A percentile compares a stretch with the other conserved stretches of the same genome.
Conservation (phyloP, 345 rosid species). For the Psidium guajava region DNA sequence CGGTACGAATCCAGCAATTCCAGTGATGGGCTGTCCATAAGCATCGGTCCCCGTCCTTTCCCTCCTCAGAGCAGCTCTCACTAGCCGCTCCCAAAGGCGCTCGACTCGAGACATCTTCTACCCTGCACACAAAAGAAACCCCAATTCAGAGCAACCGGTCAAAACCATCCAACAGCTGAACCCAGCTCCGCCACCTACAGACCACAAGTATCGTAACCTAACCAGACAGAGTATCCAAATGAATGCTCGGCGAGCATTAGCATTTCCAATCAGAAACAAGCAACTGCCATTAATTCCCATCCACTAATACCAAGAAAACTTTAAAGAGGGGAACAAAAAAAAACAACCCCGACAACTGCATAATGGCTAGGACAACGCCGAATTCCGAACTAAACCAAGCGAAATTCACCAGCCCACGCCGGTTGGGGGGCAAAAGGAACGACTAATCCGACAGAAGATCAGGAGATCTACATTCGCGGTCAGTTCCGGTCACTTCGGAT, state of each 20-base stretch:
- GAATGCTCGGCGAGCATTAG: too few species aligned
- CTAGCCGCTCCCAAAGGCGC: constrained; percentile 81
- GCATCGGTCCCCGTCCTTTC: constrained; percentile 51
- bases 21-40: constrained; percentile 40
- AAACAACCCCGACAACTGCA: not conserved
- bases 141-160: not conserved
- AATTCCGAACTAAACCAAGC: not conserved
- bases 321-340: too few species aligned
- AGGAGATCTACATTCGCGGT: not conserved
- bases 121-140: not conserved
- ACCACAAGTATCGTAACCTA: not conserved
- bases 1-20: constrained; percentile 74
- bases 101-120: constrained; percentile 72
- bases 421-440: not conserved
- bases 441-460: not conserved
- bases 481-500: not conserved
- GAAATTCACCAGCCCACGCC: not conserved
- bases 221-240: not conserved
- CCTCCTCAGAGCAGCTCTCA: constrained; percentile 63
- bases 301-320: too few species aligned
- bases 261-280: too few species aligned
- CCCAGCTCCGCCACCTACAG: not conserved
- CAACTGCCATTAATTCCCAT: too few species aligned
- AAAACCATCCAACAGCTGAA: not conserved
- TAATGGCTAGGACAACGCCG: not conserved